Conservation (phyloP, 345 rosid species). For the Pistacia vera region DNA sequence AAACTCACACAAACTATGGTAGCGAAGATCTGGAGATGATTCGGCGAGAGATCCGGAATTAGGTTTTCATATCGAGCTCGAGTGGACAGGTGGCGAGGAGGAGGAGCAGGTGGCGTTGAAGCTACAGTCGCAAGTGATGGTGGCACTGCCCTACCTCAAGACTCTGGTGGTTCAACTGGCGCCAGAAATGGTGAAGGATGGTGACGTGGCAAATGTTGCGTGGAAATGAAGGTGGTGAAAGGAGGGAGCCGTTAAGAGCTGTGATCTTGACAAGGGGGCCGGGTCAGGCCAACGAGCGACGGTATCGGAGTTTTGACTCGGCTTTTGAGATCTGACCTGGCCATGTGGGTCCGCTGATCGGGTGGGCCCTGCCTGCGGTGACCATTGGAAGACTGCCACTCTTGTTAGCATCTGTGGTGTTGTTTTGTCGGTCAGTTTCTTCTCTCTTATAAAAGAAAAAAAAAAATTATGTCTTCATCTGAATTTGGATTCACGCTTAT, state of each 20-base stretch:
- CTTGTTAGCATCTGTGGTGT: constrained; percentile 74
- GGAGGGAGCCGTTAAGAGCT: constrained; percentile 77
- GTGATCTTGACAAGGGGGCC: constrained; percentile 55
- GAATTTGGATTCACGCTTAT: not conserved
- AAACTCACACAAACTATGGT: constrained; percentile 70
- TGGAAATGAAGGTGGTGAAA: constrained; percentile 78
- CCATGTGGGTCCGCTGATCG: constrained; percentile 39
- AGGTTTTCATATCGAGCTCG: constrained; percentile 76
- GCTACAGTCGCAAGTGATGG: constrained; percentile 92
- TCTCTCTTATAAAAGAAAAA: not conserved
- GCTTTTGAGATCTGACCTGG: constrained; percentile 63
- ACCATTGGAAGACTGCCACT: constrained; percentile 83
- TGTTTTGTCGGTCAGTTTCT: constrained; percentile 55
- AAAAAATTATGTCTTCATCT: not conserved
- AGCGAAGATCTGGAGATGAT: constrained; percentile 60
- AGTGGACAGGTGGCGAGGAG: constrained; percentile 91
- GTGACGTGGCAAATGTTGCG: constrained; percentile 44
- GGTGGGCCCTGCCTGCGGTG: constrained; percentile 44
- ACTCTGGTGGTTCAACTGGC: constrained; percentile 59
- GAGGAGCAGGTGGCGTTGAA: constrained; percentile 91
- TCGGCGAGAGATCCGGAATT: constrained; percentile 53
- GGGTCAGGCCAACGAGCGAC: constrained; percentile 88
- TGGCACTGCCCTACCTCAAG: constrained; percentile 88
- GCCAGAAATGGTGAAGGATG: constrained; percentile 26
- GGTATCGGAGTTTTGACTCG: constrained; percentile 78